Conservation (phyloP, 129 eudicot species). For the Tagetes patula region DNA sequence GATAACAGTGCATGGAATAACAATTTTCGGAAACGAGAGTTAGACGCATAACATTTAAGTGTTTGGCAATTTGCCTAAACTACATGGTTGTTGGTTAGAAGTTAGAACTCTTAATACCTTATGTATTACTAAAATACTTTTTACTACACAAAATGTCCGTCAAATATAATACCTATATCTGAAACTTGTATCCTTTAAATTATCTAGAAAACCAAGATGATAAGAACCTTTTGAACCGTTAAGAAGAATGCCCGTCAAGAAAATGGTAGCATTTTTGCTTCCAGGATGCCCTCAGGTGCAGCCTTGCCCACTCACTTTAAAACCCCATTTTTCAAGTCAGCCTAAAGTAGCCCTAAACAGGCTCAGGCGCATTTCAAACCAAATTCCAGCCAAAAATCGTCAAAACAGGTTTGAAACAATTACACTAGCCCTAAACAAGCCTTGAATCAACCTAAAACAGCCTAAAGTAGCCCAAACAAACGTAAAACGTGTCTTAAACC, state of each 20-base stretch:
- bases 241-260: constrained; percentile 14
- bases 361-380: no score
- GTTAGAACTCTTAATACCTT: background rate
- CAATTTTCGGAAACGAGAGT: background rate
- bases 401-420: no score
- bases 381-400: no score
- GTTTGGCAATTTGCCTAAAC: background rate
- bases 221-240: constrained; percentile 4
- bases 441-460: no score
- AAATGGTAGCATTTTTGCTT: background rate
- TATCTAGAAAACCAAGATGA: constrained; percentile 2
- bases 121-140: background rate
- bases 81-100: background rate
- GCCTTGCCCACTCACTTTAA: no score
- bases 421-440: no score
- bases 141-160: background rate
- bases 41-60: background rate
- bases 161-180: background rate
- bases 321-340: no score
- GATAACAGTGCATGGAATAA: background rate
- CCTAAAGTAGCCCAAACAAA: no score
- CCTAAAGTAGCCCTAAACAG: no score
- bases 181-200: background rate
- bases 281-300: background rate
- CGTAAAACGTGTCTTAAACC: no score